Evolutionary conservation across 805 yeast species (phyloP).

Genomic region (Wickerhamomyces bovis): DNA sequence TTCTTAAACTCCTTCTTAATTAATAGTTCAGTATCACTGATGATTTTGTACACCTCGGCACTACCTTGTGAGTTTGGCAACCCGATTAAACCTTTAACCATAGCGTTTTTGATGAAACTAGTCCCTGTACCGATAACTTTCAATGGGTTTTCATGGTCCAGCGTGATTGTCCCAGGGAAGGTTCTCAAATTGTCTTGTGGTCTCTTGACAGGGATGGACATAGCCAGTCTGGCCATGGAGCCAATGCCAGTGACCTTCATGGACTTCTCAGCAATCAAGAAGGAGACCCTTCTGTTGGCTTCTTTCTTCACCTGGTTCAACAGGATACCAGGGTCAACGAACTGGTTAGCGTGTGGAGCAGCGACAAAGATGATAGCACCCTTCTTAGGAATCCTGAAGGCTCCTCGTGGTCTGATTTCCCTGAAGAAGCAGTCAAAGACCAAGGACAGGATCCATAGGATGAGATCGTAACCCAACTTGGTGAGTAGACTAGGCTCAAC

Average conservation of each 20-base stretch:
- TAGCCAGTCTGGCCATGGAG: conserved; percentile 62
- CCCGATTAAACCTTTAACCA: conserved; percentile 61
- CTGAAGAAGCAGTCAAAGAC: conserved; percentile 72
- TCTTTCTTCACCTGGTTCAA: conserved; percentile 73
- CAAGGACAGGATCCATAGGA: conserved; percentile 41
- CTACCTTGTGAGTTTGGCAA: conserved; percentile 76
- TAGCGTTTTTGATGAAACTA: conserved; percentile 50
- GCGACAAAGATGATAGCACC: conserved; percentile 93
- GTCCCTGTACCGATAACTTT: conserved; percentile 63
- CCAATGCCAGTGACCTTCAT: conserved; percentile 66
- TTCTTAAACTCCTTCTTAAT: conserved; percentile 67
- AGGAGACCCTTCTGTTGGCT: conserved; percentile 64
- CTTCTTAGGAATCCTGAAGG: conserved; percentile 57
- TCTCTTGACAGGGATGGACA: conserved; percentile 86
- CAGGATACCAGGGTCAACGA: conserved; percentile 72
- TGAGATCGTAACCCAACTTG: conserved; percentile 42
- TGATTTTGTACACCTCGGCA: conserved; percentile 59
- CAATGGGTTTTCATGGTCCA: conserved; percentile 50
- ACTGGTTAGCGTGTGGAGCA: conserved; percentile 96
- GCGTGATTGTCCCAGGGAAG: conserved; percentile 60
- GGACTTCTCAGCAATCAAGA: conserved; percentile 81
- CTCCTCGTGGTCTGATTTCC: conserved; percentile 85
- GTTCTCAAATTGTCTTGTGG: conserved; percentile 77
- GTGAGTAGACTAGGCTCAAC: conserved; percentile 29
- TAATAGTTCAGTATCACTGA: conserved; percentile 64